Evolutionary conservation across 2,329 filamentous ascomycete species (phyloP).

Genomic region (Alternaria hordeiaustralica): DNA sequence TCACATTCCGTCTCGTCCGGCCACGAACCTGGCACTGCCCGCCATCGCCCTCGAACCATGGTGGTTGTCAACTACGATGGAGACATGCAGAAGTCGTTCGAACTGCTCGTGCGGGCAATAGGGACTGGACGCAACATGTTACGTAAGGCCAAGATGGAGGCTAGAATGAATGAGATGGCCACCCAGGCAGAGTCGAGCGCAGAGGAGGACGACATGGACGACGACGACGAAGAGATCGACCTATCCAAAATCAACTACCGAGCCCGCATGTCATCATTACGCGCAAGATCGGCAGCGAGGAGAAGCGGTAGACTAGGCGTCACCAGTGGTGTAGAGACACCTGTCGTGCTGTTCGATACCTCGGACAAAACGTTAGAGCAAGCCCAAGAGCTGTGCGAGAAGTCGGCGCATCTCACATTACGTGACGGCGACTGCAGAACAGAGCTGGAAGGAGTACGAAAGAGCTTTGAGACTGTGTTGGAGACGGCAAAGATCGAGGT

Average conservation of each 20-base stretch:
- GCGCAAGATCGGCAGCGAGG: constrained; percentile 30
- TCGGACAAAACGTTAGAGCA: constrained; percentile 80
- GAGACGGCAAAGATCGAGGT: constrained; percentile 60
- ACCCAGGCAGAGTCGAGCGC: constrained; percentile 42
- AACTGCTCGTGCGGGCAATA: constrained; percentile 81
- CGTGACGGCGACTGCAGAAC: constrained; percentile 83
- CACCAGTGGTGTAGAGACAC: constrained; percentile 17
- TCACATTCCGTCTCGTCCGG: constrained; percentile 51
- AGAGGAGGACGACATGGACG: constrained; percentile 32
- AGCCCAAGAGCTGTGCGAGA: constrained; percentile 82
- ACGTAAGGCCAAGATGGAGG: constrained; percentile 85
- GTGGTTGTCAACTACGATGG: constrained; percentile 93
- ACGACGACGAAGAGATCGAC: constrained; percentile 34
- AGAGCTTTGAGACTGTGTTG: constrained; percentile 68
- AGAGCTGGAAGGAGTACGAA: constrained; percentile 74
- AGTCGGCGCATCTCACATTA: constrained; percentile 87
- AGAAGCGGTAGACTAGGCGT: constrained; percentile 15
- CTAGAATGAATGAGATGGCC: constrained; percentile 65
- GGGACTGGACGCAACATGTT: constrained; percentile 82
- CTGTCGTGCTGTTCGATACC: constrained; percentile 59
- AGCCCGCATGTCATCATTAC: constrained; percentile 42
- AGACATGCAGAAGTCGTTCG: constrained; percentile 82
- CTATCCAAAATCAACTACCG: constrained; percentile 47
- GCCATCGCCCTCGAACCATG: constrained; percentile 74
- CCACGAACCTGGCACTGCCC: constrained; percentile 52